These are phyloP conservation scores for Phialophora tarda DNA, from an alignment of 2,329 filamentous ascomycete genomes.

Conservation along the genomic window DNA sequence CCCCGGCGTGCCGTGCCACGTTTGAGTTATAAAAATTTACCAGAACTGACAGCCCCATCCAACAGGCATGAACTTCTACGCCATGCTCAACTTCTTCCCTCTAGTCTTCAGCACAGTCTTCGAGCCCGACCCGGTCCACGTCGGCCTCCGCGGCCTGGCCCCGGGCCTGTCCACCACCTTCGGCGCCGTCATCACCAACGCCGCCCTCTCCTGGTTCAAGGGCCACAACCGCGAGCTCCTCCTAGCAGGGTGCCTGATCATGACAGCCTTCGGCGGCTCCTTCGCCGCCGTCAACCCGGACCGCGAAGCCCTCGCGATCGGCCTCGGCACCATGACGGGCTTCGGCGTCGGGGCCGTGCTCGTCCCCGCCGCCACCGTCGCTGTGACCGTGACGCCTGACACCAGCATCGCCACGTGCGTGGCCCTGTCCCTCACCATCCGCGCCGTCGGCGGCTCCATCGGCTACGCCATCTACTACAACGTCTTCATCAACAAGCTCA, in stretches of 20 bases:
- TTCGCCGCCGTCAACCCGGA: conserved; percentile 58
- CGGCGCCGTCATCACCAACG: conserved; percentile 33
- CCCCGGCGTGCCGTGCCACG: background rate
- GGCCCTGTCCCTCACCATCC: conserved; percentile 70
- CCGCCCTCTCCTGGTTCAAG: conserved; percentile 31
- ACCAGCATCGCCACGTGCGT: conserved; percentile 72
- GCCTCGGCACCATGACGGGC: conserved; percentile 64
- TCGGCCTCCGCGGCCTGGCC: conserved; percentile 31
- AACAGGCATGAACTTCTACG: conserved; percentile 36
- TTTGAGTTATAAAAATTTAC: background rate
- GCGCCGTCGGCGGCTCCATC: conserved; percentile 69
- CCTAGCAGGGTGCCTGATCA: conserved; percentile 22
- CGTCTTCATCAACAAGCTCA: conserved; percentile 54
- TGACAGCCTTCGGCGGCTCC: conserved; percentile 48
- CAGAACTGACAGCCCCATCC: background rate
- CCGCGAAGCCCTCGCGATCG: conserved; percentile 61
- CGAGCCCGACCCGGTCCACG: conserved; percentile 32
- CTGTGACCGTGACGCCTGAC: conserved; percentile 54
- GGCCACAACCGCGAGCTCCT: conserved; percentile 31
- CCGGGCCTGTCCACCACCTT: conserved; percentile 31
- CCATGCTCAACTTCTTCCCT: conserved; percentile 36
- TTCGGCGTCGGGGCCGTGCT: conserved; percentile 69
- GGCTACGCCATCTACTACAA: conserved; percentile 66
- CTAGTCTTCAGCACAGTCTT: conserved; percentile 27
- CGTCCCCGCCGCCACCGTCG: conserved; percentile 34